Conservation (phyloP, 176 grass and related monocot genomes). For the Musa beccarii region DNA sequence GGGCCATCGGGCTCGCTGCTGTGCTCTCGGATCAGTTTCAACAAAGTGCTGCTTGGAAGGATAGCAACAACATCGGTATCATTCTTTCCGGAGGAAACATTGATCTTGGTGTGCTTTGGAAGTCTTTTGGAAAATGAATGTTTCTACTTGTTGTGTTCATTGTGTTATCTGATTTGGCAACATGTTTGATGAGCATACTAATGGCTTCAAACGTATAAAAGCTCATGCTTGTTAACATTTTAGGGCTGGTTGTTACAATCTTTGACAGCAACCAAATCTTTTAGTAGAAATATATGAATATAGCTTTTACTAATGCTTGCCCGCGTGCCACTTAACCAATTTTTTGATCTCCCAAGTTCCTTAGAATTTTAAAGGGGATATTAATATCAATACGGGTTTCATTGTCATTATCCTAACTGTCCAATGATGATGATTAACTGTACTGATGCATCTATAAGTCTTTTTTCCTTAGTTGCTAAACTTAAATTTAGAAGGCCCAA, state of each 20-base stretch:
- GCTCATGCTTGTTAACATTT: not conserved
- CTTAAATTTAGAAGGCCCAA: too few relatives aligned
- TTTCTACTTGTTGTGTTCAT: not conserved
- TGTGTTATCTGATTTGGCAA: not conserved
- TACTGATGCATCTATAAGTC: too few relatives aligned
- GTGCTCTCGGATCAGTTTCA: slow-evolving; percentile 68
- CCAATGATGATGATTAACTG: too few relatives aligned
- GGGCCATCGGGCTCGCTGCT: slow-evolving; percentile 62
- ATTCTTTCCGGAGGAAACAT: slow-evolving; percentile 82
- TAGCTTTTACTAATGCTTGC: too few relatives aligned
- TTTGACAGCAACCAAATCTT: not conserved
- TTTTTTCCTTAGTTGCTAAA: too few relatives aligned
- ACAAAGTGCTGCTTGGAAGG: slow-evolving; percentile 44
- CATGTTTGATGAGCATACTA: slow-evolving; percentile 1
- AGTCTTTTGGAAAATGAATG: slow-evolving; percentile 33
- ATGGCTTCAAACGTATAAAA: not conserved
- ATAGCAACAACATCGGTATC: slow-evolving; percentile 70
- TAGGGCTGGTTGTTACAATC: not conserved
- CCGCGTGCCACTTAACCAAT: too few relatives aligned
- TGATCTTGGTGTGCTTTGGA: slow-evolving; percentile 67
- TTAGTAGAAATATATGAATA: too few relatives aligned
- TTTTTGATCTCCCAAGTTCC: too few relatives aligned
- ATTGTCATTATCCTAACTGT: too few relatives aligned
- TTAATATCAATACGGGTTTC: too few relatives aligned
- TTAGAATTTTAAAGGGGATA: too few relatives aligned